These are phyloP conservation scores for Thelonectria olida DNA, from an alignment of 2,329 filamentous ascomycete genomes.

Conservation along the genomic window DNA sequence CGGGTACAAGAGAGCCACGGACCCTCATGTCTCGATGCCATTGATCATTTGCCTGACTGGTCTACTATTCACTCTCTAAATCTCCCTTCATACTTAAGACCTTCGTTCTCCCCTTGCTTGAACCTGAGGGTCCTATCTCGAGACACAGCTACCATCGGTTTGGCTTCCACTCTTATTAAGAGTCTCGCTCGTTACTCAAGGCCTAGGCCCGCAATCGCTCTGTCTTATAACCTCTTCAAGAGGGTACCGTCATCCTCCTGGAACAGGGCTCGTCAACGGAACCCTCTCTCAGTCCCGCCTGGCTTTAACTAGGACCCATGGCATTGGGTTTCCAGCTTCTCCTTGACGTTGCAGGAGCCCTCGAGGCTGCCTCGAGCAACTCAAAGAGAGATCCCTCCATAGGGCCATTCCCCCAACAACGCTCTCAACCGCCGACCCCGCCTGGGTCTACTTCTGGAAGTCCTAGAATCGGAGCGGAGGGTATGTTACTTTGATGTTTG, in stretches of 20 bases:
- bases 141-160: slow-evolving; percentile 22
- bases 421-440: slow-evolving; percentile 34
- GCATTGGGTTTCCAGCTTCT: slow-evolving; percentile 36
- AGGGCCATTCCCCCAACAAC: slow-evolving; percentile 12
- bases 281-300: slow-evolving; percentile 20
- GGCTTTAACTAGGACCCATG: slow-evolving; percentile 14
- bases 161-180: slow-evolving; percentile 15
- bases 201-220: slow-evolving; percentile 16
- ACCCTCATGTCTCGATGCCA: slow-evolving; percentile 39
- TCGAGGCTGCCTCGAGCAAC: slow-evolving; percentile 10
- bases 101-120: slow-evolving; percentile 35
- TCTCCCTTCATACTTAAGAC: slow-evolving; percentile 40
- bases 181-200: background rate
- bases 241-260: slow-evolving; percentile 31
- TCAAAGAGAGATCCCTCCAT: slow-evolving; percentile 3
- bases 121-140: slow-evolving; percentile 21
- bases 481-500: slow-evolving; percentile 30
- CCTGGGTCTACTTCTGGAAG: slow-evolving; percentile 46
- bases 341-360: slow-evolving; percentile 26
- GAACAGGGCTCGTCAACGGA: slow-evolving; percentile 19
- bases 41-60: slow-evolving; percentile 32
- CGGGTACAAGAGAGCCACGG: slow-evolving; percentile 44
- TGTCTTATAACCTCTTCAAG: slow-evolving; percentile 36
- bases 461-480: slow-evolving; percentile 45
- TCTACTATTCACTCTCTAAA: slow-evolving; percentile 30